Percentiles rank a stretch among this genome's conserved stretches.
phyloP scores from a whole-genome alignment of 768 basidiomycete species.

The Mycena venus region DNA sequence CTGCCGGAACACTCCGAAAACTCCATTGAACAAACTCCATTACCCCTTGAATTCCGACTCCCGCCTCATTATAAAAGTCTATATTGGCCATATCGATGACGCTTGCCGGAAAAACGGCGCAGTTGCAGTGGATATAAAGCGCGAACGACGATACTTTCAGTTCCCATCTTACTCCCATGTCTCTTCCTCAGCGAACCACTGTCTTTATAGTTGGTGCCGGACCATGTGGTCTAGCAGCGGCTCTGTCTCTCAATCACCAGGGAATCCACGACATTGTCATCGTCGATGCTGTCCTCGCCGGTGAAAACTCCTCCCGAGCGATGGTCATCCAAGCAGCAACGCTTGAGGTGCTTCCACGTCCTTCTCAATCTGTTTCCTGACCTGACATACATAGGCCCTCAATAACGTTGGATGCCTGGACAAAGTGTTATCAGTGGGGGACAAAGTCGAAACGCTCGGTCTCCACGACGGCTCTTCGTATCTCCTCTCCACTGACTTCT shows the following conservation, averaged over 20 bases:
- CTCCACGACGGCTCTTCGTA: conserved; percentile 45
- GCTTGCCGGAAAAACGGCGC: no score
- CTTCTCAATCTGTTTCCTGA: background rate
- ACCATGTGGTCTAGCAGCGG: conserved; percentile 15
- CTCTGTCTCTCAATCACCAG: conserved; percentile 3
- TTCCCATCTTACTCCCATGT: background rate
- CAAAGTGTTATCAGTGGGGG: conserved; percentile 51
- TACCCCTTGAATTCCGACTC: no score
- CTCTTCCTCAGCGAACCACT: conserved; percentile 2
- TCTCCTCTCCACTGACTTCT: conserved; percentile 47
- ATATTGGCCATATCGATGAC: no score
- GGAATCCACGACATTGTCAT: conserved; percentile 36
- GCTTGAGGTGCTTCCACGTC: conserved; percentile 46
- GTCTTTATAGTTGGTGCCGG: conserved; percentile 17
- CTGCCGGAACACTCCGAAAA: no score
- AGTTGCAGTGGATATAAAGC: no score
- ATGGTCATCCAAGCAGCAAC: conserved; percentile 57
- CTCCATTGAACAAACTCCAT: no score
- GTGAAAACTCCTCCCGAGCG: conserved; percentile 52
- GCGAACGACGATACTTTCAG: no score
- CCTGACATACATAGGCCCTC: background rate
- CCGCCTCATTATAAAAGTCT: no score
- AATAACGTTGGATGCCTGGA: conserved; percentile 55
- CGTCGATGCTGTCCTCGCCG: conserved; percentile 50
- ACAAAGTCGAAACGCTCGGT: conserved; percentile 41